phyloP scores from a whole-genome alignment of 352 stramenopile species.

The Globisporangium middletonii region DNA sequence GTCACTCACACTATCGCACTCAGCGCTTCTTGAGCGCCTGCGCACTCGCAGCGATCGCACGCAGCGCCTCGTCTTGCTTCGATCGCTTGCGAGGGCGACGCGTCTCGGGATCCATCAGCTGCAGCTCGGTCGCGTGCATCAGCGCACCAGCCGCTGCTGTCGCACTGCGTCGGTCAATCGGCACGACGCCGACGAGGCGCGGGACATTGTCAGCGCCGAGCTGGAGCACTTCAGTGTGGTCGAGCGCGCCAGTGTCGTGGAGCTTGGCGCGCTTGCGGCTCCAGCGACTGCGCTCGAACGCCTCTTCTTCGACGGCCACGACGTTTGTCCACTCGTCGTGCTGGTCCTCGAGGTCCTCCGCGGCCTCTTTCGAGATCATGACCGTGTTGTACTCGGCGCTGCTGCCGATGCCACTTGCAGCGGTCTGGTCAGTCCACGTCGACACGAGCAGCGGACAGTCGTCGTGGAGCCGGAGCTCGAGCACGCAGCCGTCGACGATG shows the following conservation, averaged over 20 bases:
- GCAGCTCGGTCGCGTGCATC: not conserved
- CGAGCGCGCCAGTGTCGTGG: constrained; percentile 36
- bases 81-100: not conserved
- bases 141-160: not conserved
- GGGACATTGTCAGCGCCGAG: constrained; percentile 35
- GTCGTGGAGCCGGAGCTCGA: constrained; percentile 71
- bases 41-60: not conserved
- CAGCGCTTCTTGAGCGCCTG: constrained; percentile 11
- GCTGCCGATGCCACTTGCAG: constrained; percentile 19
- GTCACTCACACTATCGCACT: not conserved
- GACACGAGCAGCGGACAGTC: constrained; percentile 66
- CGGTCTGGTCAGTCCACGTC: constrained; percentile 53
- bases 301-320: constrained; percentile 44
- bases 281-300: constrained; percentile 41
- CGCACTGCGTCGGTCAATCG: constrained; percentile 3
- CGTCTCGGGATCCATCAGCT: not conserved
- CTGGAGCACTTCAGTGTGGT: constrained; percentile 61
- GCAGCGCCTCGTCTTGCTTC: not conserved
- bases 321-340: constrained; percentile 66
- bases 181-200: constrained; percentile 51
- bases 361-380: constrained; percentile 78
- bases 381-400: constrained; percentile 72
- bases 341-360: constrained; percentile 68
- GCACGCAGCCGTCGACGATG: constrained; percentile 51
- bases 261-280: constrained; percentile 50